phyloP scores from a whole-genome alignment of 345 rosid species.

The Acer yangbiense region DNA sequence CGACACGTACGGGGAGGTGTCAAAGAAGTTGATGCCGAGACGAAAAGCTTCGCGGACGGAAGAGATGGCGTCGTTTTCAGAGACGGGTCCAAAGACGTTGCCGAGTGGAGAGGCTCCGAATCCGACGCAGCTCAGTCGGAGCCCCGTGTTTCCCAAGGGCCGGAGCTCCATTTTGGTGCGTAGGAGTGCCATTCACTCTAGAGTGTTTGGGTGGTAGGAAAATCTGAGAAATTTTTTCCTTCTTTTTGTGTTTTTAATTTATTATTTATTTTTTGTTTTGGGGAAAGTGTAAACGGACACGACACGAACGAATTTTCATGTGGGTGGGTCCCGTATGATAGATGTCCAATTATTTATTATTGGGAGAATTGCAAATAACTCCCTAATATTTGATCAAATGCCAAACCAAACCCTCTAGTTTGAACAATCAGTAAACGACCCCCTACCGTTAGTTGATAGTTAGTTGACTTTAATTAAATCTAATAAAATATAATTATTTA shows the following conservation, averaged over 20 bases:
- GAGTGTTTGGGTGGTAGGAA: too few species aligned
- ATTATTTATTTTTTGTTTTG: too few species aligned
- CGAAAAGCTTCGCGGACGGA: conserved; percentile 79
- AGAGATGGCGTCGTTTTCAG: conserved; percentile 79
- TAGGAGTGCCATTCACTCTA: conserved; percentile 19
- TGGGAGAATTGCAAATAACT: too few species aligned
- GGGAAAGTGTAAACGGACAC: neutral
- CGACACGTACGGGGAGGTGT: conserved; percentile 83
- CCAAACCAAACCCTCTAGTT: too few species aligned
- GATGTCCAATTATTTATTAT: too few species aligned
- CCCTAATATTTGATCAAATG: too few species aligned
- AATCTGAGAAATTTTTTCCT: too few species aligned
- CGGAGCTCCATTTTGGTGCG: conserved; percentile 55
- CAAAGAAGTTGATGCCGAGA: conserved; percentile 92
- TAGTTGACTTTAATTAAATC: too few species aligned
- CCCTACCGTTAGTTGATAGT: too few species aligned
- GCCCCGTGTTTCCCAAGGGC: conserved; percentile 67
- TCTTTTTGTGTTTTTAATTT: too few species aligned
- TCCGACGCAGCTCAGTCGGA: conserved; percentile 73
- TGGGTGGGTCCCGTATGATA: neutral
- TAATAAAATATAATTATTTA: too few species aligned
- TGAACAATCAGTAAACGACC: too few species aligned
- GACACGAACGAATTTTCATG: neutral
- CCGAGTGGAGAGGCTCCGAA: conserved; percentile 97
- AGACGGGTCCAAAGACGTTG: conserved; percentile 77